phyloP scores from a whole-genome alignment of 2,329 filamentous ascomycete species.

The Fusarium sp. region DNA sequence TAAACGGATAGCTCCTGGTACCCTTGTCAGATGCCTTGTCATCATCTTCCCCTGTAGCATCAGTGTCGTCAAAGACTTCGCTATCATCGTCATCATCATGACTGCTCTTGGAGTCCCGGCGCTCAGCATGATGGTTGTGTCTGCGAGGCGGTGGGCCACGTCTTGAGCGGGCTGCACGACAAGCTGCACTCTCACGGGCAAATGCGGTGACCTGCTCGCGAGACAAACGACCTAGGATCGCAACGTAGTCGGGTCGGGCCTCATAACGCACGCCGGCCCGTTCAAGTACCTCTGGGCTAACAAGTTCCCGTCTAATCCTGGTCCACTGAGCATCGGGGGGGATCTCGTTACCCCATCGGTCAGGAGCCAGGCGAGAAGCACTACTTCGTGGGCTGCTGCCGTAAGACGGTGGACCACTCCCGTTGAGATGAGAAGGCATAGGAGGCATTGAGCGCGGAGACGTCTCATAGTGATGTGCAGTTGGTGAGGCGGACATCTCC shows the following conservation, averaged over 20 bases:
- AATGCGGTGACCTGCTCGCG: constrained; percentile 62
- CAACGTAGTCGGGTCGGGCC: constrained; percentile 68
- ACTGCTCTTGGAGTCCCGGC: constrained; percentile 49
- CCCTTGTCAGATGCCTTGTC: constrained; percentile 46
- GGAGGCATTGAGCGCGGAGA: constrained; percentile 54
- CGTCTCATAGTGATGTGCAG: constrained; percentile 45
- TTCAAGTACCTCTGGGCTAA: constrained; percentile 67
- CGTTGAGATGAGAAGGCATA: constrained; percentile 41
- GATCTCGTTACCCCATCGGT: constrained; percentile 65
- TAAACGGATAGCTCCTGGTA: constrained; percentile 49
- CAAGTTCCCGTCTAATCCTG: constrained; percentile 61
- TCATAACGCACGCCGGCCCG: constrained; percentile 67
- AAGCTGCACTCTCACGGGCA: constrained; percentile 59
- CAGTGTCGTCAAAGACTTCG: constrained; percentile 45
- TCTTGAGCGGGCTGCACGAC: constrained; percentile 52
- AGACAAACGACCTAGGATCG: constrained; percentile 64
- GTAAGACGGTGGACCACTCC: constrained; percentile 47
- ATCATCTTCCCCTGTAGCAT: constrained; percentile 48
- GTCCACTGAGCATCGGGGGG: constrained; percentile 67
- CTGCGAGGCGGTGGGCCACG: constrained; percentile 18
- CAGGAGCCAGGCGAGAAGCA: constrained; percentile 59
- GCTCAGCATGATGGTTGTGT: constrained; percentile 25
- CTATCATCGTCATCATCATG: constrained; percentile 47
- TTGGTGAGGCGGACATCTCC: constrained; percentile 50
- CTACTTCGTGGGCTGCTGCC: constrained; percentile 45